Percentiles rank a stretch among this genome's conserved stretches.
Conservation (phyloP, 75 land plant genomes). For the Pinus taeda region DNA sequence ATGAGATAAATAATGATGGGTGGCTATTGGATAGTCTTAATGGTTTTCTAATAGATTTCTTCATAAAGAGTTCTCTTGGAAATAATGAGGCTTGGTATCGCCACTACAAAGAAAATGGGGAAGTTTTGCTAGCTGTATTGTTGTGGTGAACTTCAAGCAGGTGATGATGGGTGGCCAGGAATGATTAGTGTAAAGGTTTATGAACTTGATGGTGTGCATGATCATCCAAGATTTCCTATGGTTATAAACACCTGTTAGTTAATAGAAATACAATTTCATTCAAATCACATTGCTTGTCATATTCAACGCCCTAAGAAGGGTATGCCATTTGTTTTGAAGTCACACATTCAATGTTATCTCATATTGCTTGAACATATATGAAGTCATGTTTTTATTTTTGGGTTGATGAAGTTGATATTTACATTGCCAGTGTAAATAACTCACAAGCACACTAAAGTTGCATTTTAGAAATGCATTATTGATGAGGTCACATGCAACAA, state of each 20-base stretch:
- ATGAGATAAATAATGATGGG: constrained; percentile 80
- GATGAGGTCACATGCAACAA: no score
- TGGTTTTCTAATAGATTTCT: constrained; percentile 81
- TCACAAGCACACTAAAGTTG: no score
- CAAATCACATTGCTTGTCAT: constrained; percentile 84
- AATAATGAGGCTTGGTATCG: constrained; percentile 90
- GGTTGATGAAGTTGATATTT: no score
- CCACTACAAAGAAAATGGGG: constrained; percentile 59
- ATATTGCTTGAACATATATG: no score
- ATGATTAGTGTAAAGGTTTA: constrained; percentile 95
- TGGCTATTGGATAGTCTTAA: constrained; percentile 95
- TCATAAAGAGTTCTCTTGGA: constrained; percentile 77
- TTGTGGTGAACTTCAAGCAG: constrained; percentile 31
- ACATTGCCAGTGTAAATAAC: no score
- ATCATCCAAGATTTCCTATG: constrained; percentile 91
- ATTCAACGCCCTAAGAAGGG: constrained; percentile 87
- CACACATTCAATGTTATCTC: no score
- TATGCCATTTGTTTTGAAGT: no score
- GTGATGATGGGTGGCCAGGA: constrained; percentile 94
- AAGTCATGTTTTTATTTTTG: no score
- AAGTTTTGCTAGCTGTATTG: constrained; percentile 7
- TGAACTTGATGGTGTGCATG: constrained; percentile 95
- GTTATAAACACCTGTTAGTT: constrained; percentile 86
- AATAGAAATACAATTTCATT: constrained; percentile 89
- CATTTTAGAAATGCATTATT: no score